Base-by-base conservation (phyloP, 495 filamentous ascomycete genomes). In the Pyrenopolyporus hunteri region DNA sequence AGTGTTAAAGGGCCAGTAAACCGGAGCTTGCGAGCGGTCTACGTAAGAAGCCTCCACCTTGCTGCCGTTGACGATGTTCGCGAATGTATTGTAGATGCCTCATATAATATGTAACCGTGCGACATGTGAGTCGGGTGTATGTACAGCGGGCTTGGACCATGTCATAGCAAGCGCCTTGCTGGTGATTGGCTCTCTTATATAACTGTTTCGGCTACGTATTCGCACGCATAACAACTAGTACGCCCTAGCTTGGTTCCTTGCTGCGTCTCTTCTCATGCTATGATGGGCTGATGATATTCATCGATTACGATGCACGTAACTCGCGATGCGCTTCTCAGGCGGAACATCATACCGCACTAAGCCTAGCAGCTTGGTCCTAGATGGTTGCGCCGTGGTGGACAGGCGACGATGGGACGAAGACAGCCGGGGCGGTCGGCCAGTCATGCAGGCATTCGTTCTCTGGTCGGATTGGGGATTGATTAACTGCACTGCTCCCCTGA, bases 251-350 rank as follows among this genome's bases (percentile, higher is more conserved):
- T 37, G 10, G 32, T 22, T 20, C 19, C 33, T 61, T 35, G 32
- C 44, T 26, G 33, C 23, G 17, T 36, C 7, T 14, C 17, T 49
- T 35, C 37, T 14, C 28, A 43, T 54, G 48, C 45, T 48, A 29
- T 29, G 45, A 48, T 22, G 28, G 33, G 28, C 45, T 48, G 45
- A 48, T 25, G 16, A 48, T 19, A 20, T 48, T 48, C 17, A 57
- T 66, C 51, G 57, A 49, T 57, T 46, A 57, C 57, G 51, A 66
- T 60, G 63, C 57, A 66, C 32, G 51, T 32, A 56, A 49, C 47
- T 55, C 22, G 29, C 17, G 50, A 53, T 37, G 16, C 32, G 44
- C 33, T 28, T 31, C 37, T 55, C 10, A 20, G 43, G 58, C 50
- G 29, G 36, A 55, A 22, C 36, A 49, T 48, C 25, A n/a, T 49